Conservation (phyloP, 1,284 basidiomycete genomes). For the Sanghuangporus weigelae region DNA sequence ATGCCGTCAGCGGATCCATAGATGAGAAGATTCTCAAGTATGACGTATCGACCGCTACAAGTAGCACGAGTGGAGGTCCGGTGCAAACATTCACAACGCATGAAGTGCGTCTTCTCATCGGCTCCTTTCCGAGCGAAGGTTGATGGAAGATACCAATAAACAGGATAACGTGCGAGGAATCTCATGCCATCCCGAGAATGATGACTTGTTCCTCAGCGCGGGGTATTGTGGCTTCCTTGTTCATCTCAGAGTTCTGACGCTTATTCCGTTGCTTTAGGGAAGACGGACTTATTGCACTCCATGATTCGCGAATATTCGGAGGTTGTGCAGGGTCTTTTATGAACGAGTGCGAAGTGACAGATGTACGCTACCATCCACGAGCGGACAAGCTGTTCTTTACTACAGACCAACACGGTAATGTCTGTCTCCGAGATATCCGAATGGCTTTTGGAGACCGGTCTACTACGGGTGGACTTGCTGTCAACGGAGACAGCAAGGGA, state of each 20-base stretch:
- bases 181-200: constrained; percentile 56
- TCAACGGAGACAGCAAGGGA: not conserved
- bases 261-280: constrained; percentile 36
- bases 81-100: constrained; percentile 26
- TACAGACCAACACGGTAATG: constrained; percentile 48
- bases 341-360: constrained; percentile 49
- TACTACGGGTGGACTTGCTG: constrained; percentile 39
- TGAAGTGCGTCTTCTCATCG: constrained; percentile 26
- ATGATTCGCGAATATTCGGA: constrained; percentile 43
- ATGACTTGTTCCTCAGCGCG: constrained; percentile 61
- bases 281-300: constrained; percentile 58
- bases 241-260: not conserved
- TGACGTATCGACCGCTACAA: constrained; percentile 35
- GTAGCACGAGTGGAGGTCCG: constrained; percentile 23
- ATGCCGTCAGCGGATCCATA: constrained; percentile 50
- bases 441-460: constrained; percentile 55
- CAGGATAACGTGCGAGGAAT: constrained; percentile 62
- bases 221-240: constrained; percentile 36
- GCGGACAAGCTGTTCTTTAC: constrained; percentile 65
- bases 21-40: constrained; percentile 53
- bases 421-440: constrained; percentile 68
- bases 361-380: constrained; percentile 56
- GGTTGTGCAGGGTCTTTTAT: constrained; percentile 43
- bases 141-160: not conserved
- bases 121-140: constrained; percentile 15